Conservation (phyloP, 805 yeast species). For the Ogataea paradorogensis region DNA sequence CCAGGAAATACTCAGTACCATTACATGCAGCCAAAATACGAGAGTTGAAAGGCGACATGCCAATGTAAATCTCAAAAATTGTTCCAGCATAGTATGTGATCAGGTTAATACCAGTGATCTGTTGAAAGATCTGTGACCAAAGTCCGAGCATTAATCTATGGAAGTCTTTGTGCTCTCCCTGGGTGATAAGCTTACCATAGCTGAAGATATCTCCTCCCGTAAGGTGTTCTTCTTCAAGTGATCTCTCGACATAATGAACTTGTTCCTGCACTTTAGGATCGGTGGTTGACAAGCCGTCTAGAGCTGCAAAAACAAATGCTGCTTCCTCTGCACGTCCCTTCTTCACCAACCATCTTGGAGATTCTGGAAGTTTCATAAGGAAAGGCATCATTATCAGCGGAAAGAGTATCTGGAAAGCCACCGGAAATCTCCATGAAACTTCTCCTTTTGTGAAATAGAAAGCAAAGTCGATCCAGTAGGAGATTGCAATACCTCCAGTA, state of each 20-base stretch:
- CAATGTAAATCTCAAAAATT: slow-evolving; percentile 47
- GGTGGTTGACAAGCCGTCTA: slow-evolving; percentile 32
- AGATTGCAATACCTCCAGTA: slow-evolving; percentile 30
- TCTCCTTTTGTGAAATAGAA: slow-evolving; percentile 31
- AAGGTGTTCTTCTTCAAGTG: slow-evolving; percentile 21
- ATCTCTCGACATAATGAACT: slow-evolving; percentile 20
- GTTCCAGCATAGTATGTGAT: slow-evolving; percentile 58
- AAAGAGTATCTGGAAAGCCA: slow-evolving; percentile 35
- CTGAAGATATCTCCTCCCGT: slow-evolving; percentile 27
- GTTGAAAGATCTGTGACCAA: slow-evolving; percentile 46
- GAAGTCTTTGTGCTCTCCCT: slow-evolving; percentile 44
- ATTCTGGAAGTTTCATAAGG: slow-evolving; percentile 35
- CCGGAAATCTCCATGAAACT: slow-evolving; percentile 36
- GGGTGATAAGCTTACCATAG: slow-evolving; percentile 32
- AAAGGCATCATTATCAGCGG: slow-evolving; percentile 20
- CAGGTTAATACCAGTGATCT: slow-evolving; percentile 54
- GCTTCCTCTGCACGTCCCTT: slow-evolving; percentile 44
- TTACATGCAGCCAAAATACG: slow-evolving; percentile 33
- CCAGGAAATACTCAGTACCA: slow-evolving; percentile 23
- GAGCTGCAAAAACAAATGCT: slow-evolving; percentile 38
- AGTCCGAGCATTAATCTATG: slow-evolving; percentile 46
- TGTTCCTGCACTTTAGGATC: slow-evolving; percentile 15
- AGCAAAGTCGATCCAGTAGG: slow-evolving; percentile 39
- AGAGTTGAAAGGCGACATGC: slow-evolving; percentile 41
- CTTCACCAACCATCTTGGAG: slow-evolving; percentile 43